Conservation (phyloP, 2,329 filamentous ascomycete species). For the Aspergillus cejpii region DNA sequence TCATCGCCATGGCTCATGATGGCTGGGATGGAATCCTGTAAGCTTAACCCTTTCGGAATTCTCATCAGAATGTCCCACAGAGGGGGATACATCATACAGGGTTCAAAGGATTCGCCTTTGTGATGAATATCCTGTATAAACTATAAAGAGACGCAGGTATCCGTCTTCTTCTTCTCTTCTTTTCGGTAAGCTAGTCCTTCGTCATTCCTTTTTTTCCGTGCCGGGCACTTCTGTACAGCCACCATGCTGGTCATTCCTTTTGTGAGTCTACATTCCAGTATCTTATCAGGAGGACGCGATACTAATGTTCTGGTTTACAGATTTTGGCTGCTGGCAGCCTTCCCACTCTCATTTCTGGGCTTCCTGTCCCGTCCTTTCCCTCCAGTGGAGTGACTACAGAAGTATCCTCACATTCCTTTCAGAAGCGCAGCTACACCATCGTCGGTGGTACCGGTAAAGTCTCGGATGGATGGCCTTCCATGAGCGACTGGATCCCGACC, state of each 20-base stretch:
- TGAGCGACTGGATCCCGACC: conserved; percentile 15
- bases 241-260: conserved; percentile 10
- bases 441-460: conserved; percentile 18
- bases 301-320: conserved; percentile 5
- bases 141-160: neutral
- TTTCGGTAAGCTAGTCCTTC: conserved; percentile 7
- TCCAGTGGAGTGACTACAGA: conserved; percentile 4
- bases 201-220: conserved; percentile 10
- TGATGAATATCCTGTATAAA: too few species aligned
- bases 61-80: too few species aligned
- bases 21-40: too few species aligned
- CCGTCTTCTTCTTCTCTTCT: neutral
- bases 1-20: too few species aligned
- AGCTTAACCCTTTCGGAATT: too few species aligned
- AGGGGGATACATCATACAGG: too few species aligned
- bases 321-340: conserved; percentile 30
- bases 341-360: conserved; percentile 23
- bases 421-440: conserved; percentile 10
- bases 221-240: conserved; percentile 3
- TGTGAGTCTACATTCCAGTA: neutral
- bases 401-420: conserved; percentile 2
- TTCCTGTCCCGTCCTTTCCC: conserved; percentile 21
- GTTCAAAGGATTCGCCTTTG: too few species aligned
- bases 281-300: neutral
- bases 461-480: conserved; percentile 23